These are phyloP conservation scores for Articulospora tetracladia DNA, from an alignment of 495 filamentous ascomycete species.

Conservation along the genomic window DNA sequence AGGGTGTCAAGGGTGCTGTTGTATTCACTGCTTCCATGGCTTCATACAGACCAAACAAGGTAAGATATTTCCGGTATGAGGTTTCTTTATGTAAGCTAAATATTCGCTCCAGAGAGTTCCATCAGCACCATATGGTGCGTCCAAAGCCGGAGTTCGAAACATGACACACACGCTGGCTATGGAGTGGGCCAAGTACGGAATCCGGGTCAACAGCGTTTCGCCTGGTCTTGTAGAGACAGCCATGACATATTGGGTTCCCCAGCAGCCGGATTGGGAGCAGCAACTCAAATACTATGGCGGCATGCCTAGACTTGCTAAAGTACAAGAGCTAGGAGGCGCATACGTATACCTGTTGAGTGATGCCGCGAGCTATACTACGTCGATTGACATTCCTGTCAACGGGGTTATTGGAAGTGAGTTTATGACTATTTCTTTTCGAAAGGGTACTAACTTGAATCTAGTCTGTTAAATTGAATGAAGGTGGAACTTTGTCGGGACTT, in stretches of 20 bases:
- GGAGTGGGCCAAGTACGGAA: slow-evolving; percentile 73
- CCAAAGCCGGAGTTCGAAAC: slow-evolving; percentile 79
- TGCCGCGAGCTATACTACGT: slow-evolving; percentile 16
- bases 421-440: background rate
- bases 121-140: slow-evolving; percentile 63
- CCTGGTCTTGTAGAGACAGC: slow-evolving; percentile 79
- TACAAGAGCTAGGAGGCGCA: slow-evolving; percentile 13
- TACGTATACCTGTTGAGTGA: slow-evolving; percentile 20
- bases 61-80: too few species aligned
- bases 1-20: slow-evolving; percentile 13
- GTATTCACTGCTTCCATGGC: slow-evolving; percentile 21
- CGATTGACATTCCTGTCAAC: slow-evolving; percentile 16
- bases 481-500: too few species aligned
- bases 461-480: background rate
- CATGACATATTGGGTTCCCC: slow-evolving; percentile 57
- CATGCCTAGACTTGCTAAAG: slow-evolving; percentile 8
- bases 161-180: slow-evolving; percentile 83
- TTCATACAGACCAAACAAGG: slow-evolving; percentile 10
- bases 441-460: background rate
- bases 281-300: slow-evolving; percentile 12
- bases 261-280: slow-evolving; percentile 58
- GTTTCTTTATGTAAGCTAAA: too few species aligned
- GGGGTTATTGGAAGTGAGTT: slow-evolving; percentile 10
- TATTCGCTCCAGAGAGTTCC: too few species aligned
- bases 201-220: slow-evolving; percentile 77